A percentile compares a stretch with the other conserved stretches of the same genome.
phyloP scores from a whole-genome alignment of 495 filamentous ascomycete species.

The Friedmanniomyces simplex region DNA sequence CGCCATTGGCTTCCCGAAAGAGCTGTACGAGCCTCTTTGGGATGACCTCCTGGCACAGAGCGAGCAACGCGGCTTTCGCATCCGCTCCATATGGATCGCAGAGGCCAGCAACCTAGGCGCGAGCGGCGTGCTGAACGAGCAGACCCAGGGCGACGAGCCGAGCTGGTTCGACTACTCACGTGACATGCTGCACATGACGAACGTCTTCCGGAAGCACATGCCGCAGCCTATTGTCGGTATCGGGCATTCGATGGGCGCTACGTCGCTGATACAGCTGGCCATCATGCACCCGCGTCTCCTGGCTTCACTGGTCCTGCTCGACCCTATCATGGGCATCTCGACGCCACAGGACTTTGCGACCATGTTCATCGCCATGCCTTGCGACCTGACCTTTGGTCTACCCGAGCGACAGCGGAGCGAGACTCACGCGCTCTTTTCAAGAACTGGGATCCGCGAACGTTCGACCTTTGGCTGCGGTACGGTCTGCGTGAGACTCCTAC shows the following conservation, averaged over 20 bases:
- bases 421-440: slow-evolving; percentile 20
- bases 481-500: slow-evolving; percentile 22
- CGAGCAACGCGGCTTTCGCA: slow-evolving; percentile 48
- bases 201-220: slow-evolving; percentile 66
- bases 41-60: slow-evolving; percentile 54
- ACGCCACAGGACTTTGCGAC: not conserved
- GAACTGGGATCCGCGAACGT: slow-evolving; percentile 28
- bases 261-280: slow-evolving; percentile 40
- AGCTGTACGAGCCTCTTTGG: slow-evolving; percentile 83
- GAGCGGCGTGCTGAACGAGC: slow-evolving; percentile 65
- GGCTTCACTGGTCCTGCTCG: slow-evolving; percentile 57
- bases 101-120: slow-evolving; percentile 71
- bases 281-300: slow-evolving; percentile 70
- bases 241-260: slow-evolving; percentile 75
- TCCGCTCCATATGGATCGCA: slow-evolving; percentile 77
- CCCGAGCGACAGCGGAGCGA: slow-evolving; percentile 23
- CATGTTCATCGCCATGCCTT: slow-evolving; percentile 1
- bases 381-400: slow-evolving; percentile 22
- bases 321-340: slow-evolving; percentile 49
- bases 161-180: slow-evolving; percentile 54
- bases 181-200: slow-evolving; percentile 71
- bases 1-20: slow-evolving; percentile 90
- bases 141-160: slow-evolving; percentile 62
- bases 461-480: slow-evolving; percentile 18
- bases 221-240: slow-evolving; percentile 68